A percentile compares a stretch with the other conserved stretches of the same genome.
Evolutionary conservation across 179 eudicot species (phyloP).

Genomic region (Spergularia azorica): DNA sequence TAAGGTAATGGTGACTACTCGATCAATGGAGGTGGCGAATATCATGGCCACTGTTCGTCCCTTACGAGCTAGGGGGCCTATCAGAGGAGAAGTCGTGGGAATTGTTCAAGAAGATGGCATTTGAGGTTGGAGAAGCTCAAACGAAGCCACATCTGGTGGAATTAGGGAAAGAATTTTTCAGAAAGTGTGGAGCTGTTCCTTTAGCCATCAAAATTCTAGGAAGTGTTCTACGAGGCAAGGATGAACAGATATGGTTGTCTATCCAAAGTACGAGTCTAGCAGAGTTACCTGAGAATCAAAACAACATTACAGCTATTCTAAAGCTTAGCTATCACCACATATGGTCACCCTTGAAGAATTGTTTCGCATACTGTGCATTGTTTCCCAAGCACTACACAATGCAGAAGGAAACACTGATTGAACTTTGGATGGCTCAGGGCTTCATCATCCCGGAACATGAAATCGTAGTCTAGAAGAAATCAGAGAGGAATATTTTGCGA

Average conservation of each 20-base stretch:
- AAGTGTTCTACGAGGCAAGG: not conserved
- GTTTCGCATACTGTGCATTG: slow-evolving; percentile 29
- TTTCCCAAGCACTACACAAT: slow-evolving; percentile 25
- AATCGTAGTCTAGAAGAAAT: slow-evolving; percentile 24
- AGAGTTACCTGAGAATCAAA: not conserved
- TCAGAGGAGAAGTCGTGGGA: slow-evolving; percentile 25
- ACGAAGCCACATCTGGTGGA: not conserved
- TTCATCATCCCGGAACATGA: slow-evolving; percentile 9
- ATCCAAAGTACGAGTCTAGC: not conserved
- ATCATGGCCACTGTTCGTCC: slow-evolving; percentile 11
- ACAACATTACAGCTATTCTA: slow-evolving; percentile 8
- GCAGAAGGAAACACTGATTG: slow-evolving; percentile 1
- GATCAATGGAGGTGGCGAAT: slow-evolving; percentile 29
- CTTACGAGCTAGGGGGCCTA: slow-evolving; percentile 1
- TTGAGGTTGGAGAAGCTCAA: slow-evolving; percentile 1
- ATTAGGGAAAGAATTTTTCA: slow-evolving; percentile 17
- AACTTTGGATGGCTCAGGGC: slow-evolving; percentile 41
- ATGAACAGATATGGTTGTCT: slow-evolving; percentile 14
- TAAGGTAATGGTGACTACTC: slow-evolving; percentile 35
- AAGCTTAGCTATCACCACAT: slow-evolving; percentile 25
- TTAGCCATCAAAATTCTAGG: slow-evolving; percentile 25
- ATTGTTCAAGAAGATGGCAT: slow-evolving; percentile 30
- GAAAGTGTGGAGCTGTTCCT: slow-evolving; percentile 29
- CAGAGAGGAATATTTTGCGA: slow-evolving; percentile 25
- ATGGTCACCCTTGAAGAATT: slow-evolving; percentile 13